These are phyloP conservation scores for Stentor coeruleus DNA, from an alignment of 73 alveolate genomes.

Conservation along the genomic window DNA sequence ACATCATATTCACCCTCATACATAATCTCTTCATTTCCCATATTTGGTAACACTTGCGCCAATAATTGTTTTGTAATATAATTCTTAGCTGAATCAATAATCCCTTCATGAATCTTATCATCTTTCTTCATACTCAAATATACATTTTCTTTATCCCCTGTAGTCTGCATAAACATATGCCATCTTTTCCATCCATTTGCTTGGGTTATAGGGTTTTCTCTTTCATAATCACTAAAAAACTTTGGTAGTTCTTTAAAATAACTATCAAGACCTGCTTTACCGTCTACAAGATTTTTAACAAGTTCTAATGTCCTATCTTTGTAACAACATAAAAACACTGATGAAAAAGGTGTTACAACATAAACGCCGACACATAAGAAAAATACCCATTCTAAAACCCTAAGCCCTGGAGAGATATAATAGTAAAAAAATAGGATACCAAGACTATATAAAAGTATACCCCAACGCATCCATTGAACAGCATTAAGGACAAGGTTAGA, in stretches of 20 bases:
- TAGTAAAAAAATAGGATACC: neutral
- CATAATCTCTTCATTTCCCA: no score
- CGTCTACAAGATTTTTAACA: no score
- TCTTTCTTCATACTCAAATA: no score
- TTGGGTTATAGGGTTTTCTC: slow-evolving; percentile 56
- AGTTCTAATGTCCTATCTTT: neutral
- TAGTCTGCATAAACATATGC: no score
- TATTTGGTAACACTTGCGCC: no score
- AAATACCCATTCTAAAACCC: neutral
- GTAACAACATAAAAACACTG: neutral
- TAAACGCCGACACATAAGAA: neutral
- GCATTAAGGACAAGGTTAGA: slow-evolving; percentile 36
- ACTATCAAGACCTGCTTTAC: neutral
- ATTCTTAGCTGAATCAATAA: no score
- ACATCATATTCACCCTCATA: no score
- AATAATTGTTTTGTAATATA: no score
- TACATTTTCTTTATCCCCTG: no score
- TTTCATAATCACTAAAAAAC: slow-evolving; percentile 50
- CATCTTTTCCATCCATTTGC: no score
- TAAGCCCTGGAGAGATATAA: neutral
- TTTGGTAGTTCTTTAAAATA: slow-evolving; percentile 25
- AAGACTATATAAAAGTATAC: neutral
- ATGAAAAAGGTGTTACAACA: neutral
- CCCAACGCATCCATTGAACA: no score
- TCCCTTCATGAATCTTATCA: no score